Evolutionary conservation across 805 yeast genomes (phyloP).

Genomic region (Starmerella khaoyaiensis): DNA sequence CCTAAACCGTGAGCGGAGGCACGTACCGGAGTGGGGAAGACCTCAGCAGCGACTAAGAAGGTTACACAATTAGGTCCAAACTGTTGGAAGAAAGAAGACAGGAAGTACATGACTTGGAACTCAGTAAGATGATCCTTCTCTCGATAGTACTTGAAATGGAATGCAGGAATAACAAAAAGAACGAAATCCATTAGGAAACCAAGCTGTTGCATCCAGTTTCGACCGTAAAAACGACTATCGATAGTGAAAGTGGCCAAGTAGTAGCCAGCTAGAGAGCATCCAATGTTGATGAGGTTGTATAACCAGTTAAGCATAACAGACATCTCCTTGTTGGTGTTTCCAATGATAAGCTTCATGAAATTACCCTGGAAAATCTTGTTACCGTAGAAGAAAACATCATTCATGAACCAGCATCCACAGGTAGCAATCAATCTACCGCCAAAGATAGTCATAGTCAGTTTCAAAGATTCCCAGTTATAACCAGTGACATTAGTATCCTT

Average conservation of each 20-base stretch:
- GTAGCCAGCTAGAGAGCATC: conserved; percentile 67
- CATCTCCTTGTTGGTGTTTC: conserved; percentile 28
- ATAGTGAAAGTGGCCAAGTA: conserved; percentile 44
- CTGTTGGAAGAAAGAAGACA: conserved; percentile 52
- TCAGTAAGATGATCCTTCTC: conserved; percentile 21
- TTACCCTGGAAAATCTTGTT: conserved; percentile 40
- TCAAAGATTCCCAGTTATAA: conserved; percentile 26
- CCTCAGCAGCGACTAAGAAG: conserved; percentile 51
- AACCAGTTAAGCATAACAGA: conserved; percentile 42
- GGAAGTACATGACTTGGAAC: conserved; percentile 45
- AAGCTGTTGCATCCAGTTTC: conserved; percentile 43
- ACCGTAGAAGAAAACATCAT: conserved; percentile 54
- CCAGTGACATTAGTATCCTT: conserved; percentile 30
- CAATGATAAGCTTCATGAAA: conserved; percentile 35
- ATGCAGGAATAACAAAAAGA: conserved; percentile 45
- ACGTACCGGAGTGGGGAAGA: conserved; percentile 53
- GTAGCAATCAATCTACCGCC: conserved; percentile 38
- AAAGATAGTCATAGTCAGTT: conserved; percentile 23
- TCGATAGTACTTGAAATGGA: conserved; percentile 40
- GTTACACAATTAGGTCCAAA: conserved; percentile 57
- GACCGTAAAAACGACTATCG: conserved; percentile 39
- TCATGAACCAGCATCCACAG: conserved; percentile 47
- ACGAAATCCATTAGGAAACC: conserved; percentile 46
- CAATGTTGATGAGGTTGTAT: conserved; percentile 35
- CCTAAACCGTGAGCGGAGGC: conserved; percentile 56